Base-by-base conservation (phyloP, 2,329 filamentous ascomycete species). In the Colletotrichum zoysiae region DNA sequence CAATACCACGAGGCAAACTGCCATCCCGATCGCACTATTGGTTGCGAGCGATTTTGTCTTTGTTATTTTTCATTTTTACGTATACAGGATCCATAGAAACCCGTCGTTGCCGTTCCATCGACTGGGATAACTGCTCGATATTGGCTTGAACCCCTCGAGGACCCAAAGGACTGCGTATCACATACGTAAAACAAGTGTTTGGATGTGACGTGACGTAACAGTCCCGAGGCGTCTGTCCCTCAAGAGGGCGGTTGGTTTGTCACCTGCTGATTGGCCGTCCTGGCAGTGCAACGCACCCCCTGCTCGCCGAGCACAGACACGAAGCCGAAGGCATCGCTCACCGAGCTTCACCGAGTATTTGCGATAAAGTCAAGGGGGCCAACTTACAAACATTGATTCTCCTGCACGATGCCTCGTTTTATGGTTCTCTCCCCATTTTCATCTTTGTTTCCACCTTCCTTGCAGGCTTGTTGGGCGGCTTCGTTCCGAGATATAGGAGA, bases 191-290 rank as follows among this genome's bases (percentile, higher is more conserved):
- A 23, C 69, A 62, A 62, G 44, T 38, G 57, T 68, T 68, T 63
- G 58, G 12, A 23, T 46, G 44, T 44, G 30, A 68, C 38, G 42
- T 53, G 50, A 68, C 44, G 42, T 53, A 42, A 55, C 42, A 23
- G 14, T 16, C 23, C 30, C 7, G 30, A 57, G 38, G 42, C 33
- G 26, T 30, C 55, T 23, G 26, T 30, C 46, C 42, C 44, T 20
- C 26, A 44, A 20, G 44, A 58, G 65, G 57, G 51, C 14, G 42
- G 69, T 69, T 61, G 46, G 26, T 38, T 50, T 63, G 40, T n/a
- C 65, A 53, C 9, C n/a, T 40, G 53, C 40, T 69, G 69, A 69
- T 71, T 71, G 69, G 69, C 42, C 33, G 58, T 42, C 40, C 30
- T 3, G 11, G 35, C 44, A 33, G 61, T 63, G 46, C 46, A 55